phyloP scores from a whole-genome alignment of 306 rosid species.

The Casuarina glauca region DNA sequence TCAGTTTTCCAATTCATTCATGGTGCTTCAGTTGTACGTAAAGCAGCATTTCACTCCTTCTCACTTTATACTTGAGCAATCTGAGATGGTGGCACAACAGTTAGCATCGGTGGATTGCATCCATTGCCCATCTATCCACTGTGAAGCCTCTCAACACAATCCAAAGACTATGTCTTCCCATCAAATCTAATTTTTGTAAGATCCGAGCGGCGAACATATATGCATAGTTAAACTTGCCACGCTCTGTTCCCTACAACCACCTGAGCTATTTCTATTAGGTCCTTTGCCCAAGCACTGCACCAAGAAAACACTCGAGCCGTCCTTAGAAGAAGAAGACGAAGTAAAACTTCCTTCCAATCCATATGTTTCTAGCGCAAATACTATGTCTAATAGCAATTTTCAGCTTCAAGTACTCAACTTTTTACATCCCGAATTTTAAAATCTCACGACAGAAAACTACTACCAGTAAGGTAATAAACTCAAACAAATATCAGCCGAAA shows the following conservation, averaged over 20 bases:
- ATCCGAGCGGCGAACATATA: neutral
- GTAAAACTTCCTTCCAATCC: neutral
- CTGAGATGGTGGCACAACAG: neutral
- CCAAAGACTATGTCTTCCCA: neutral
- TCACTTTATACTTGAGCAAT: neutral
- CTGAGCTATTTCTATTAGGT: neutral
- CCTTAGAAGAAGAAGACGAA: no score
- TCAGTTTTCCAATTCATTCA: neutral
- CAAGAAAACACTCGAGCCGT: neutral
- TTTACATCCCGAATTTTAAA: neutral
- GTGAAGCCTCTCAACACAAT: neutral
- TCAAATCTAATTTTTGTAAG: neutral
- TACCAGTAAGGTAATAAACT: neutral
- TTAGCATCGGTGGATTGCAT: neutral
- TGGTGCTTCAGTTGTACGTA: neutral
- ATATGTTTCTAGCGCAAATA: neutral
- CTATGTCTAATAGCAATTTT: neutral
- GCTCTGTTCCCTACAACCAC: neutral
- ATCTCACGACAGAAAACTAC: neutral
- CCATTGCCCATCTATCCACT: neutral
- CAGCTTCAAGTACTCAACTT: neutral
- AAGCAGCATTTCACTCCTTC: constrained; percentile 1
- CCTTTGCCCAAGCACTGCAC: neutral
- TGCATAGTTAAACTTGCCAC: neutral
- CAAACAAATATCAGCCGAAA: neutral